Evolutionary conservation across 306 rosid species (phyloP).

Genomic region (Malus orientalis): DNA sequence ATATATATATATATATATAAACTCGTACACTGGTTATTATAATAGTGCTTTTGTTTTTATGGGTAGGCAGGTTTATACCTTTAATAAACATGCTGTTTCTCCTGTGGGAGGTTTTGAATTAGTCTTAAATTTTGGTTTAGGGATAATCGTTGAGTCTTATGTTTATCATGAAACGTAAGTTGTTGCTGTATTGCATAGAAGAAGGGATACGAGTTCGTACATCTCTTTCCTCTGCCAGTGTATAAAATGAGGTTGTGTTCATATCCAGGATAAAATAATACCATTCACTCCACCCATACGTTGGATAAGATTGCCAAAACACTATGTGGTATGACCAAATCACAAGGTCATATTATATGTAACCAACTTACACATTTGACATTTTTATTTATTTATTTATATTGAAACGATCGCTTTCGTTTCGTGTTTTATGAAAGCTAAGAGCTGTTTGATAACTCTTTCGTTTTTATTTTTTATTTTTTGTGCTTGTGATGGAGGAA

Average conservation of each 20-base stretch:
- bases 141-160: background rate
- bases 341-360: background rate
- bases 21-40: no score
- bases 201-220: background rate
- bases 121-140: no score
- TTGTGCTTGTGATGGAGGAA: background rate
- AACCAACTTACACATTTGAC: background rate
- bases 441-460: no score
- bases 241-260: background rate
- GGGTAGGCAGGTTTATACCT: no score
- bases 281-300: background rate
- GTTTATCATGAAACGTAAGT: background rate
- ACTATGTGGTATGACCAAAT: background rate
- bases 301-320: background rate
- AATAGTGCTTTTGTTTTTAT: no score
- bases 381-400: rapidly evolving
- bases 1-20: no score
- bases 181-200: background rate
- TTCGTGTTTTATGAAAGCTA: no score
- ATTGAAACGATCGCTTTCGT: no score
- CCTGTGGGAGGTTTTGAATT: no score
- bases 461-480: no score
- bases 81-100: no score
- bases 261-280: background rate
- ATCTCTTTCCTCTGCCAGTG: background rate